Percentiles rank a stretch among this genome's conserved stretches.
Evolutionary conservation across 1,284 basidiomycete species (phyloP).

Genomic region (Ustilago esculenta): DNA sequence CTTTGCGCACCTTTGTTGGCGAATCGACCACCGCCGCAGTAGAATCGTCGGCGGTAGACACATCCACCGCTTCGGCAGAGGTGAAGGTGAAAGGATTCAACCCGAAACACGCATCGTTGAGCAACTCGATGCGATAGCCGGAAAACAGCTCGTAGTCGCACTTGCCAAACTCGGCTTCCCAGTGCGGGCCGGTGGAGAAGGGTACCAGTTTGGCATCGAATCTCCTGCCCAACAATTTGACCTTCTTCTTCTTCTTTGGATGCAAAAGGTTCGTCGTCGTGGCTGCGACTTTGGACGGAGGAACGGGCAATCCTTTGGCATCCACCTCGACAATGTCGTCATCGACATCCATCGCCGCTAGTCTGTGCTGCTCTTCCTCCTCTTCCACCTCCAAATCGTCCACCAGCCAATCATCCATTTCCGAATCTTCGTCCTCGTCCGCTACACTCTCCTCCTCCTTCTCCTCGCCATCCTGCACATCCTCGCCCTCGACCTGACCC

Average conservation of each 20-base stretch:
- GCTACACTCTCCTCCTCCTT: constrained; percentile 46
- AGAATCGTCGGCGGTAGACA: constrained; percentile 6
- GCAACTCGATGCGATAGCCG: constrained; percentile 59
- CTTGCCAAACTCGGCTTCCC: constrained; percentile 50
- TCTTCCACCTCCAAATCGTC: constrained; percentile 65
- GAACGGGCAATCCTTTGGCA: constrained; percentile 32
- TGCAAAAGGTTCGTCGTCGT: constrained; percentile 30
- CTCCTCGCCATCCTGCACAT: constrained; percentile 55
- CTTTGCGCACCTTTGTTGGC: constrained; percentile 20
- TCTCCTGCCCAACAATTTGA: constrained; percentile 59
- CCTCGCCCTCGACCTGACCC: constrained; percentile 62
- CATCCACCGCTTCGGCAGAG: constrained; percentile 7
- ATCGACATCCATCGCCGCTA: constrained; percentile 26
- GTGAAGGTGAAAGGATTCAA: constrained; percentile 62
- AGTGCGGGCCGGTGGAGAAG: constrained; percentile 62
- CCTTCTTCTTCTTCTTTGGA: constrained; percentile 63
- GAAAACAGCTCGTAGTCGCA: constrained; percentile 55
- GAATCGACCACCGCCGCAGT: constrained; percentile 5
- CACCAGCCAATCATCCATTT: constrained; percentile 66
- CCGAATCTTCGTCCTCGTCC: constrained; percentile 60
- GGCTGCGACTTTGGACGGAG: neutral
- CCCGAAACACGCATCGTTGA: constrained; percentile 58
- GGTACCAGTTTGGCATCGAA: constrained; percentile 64
- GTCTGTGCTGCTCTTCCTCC: constrained; percentile 36
- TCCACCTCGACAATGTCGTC: constrained; percentile 49